These are phyloP conservation scores for Brassica carinata DNA, from an alignment of 345 rosid species.

Conservation along the genomic window DNA sequence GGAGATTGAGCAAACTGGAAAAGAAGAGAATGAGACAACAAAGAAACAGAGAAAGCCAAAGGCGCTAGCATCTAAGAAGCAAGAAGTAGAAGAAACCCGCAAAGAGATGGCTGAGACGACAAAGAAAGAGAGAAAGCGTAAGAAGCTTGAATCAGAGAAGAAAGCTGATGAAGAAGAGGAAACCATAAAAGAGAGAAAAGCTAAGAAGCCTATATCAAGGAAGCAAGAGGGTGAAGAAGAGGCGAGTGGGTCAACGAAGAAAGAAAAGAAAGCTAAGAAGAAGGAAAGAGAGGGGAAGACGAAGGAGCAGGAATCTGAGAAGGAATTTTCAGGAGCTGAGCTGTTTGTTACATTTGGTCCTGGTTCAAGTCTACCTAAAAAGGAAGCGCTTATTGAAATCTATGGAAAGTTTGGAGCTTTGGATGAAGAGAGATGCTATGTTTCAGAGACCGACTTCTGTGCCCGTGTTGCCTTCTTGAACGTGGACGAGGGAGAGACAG, in stretches of 20 bases:
- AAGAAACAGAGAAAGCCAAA: constrained; percentile 20
- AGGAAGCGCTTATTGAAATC: constrained; percentile 55
- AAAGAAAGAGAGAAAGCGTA: constrained; percentile 18
- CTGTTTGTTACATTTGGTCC: constrained; percentile 65
- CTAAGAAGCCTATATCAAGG: constrained; percentile 6
- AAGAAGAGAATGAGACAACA: constrained; percentile 25
- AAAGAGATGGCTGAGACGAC: constrained; percentile 30
- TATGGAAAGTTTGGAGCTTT: constrained; percentile 62
- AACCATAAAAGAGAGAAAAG: constrained; percentile 15
- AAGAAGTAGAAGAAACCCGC: constrained; percentile 27
- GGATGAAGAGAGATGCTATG: constrained; percentile 50
- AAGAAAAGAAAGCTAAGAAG: constrained; percentile 19
- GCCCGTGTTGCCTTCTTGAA: constrained; percentile 57
- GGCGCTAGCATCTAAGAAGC: constrained; percentile 9
- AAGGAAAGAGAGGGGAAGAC: constrained; percentile 28
- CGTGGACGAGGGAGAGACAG: constrained; percentile 63
- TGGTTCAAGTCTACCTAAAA: constrained; percentile 59
- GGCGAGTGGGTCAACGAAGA: background rate
- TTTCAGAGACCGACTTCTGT: constrained; percentile 45
- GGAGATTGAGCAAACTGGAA: constrained; percentile 20
- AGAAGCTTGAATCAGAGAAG: background rate
- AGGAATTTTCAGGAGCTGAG: constrained; percentile 42
- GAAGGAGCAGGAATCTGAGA: constrained; percentile 31
- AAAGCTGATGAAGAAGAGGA: background rate
- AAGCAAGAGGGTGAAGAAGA: constrained; percentile 10